phyloP scores from a whole-genome alignment of 306 rosid species.

The Bauhinia variegata region DNA sequence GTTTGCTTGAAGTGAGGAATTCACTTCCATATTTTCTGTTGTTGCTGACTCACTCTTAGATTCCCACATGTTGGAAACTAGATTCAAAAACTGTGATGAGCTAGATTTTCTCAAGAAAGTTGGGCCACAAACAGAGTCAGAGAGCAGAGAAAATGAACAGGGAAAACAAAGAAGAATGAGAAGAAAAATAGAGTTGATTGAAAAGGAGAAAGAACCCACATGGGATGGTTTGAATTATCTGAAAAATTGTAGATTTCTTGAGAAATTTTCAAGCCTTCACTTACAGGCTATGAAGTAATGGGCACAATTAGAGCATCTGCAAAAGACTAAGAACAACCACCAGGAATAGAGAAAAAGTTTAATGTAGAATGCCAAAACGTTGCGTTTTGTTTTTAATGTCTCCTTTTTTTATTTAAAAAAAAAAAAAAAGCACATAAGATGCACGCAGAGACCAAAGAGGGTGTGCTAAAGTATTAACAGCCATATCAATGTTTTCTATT shows the following conservation, averaged over 20 bases:
- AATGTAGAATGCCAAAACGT: too few relatives aligned
- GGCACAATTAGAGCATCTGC: slow-evolving; percentile 51
- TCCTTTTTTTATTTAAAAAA: too few relatives aligned
- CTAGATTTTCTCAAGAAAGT: slow-evolving; percentile 8
- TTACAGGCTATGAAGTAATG: slow-evolving; percentile 83
- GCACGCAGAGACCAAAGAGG: too few relatives aligned
- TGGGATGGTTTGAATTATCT: slow-evolving; percentile 75
- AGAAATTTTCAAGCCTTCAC: slow-evolving; percentile 34
- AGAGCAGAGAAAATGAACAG: slow-evolving; percentile 16
- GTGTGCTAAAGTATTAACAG: too few relatives aligned
- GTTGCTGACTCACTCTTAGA: slow-evolving; percentile 71
- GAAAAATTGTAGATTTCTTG: slow-evolving; percentile 61
- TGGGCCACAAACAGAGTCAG: slow-evolving; percentile 23
- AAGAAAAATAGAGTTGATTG: too few relatives aligned
- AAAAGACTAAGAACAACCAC: too few relatives aligned
- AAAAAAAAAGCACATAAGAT: too few relatives aligned
- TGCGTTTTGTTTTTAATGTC: too few relatives aligned
- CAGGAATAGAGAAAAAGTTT: too few relatives aligned
- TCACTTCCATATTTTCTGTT: slow-evolving; percentile 71
- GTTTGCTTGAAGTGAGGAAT: slow-evolving; percentile 64
- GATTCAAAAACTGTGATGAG: slow-evolving; percentile 36
- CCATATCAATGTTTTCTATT: too few relatives aligned
- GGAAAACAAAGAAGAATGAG: slow-evolving; percentile 27
- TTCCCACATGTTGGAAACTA: slow-evolving; percentile 82
- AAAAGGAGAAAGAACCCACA: slow-evolving; percentile 55